phyloP scores from a whole-genome alignment of 1,139 yeast species.

The Williopsis jadinii region DNA sequence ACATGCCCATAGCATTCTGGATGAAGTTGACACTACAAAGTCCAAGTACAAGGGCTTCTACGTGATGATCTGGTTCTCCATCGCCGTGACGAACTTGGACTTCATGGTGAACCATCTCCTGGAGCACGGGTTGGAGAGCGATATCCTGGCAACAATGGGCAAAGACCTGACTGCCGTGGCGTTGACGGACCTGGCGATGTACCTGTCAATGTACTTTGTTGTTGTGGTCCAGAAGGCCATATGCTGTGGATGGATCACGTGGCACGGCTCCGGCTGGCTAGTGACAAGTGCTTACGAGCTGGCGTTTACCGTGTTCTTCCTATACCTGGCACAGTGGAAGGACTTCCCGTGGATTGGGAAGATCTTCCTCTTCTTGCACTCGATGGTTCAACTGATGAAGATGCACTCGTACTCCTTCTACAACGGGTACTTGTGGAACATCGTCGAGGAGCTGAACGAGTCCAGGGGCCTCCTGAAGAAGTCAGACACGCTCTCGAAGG shows the following conservation, averaged over 20 bases:
- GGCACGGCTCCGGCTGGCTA: slow-evolving; percentile 59
- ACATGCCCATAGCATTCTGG: slow-evolving; percentile 42
- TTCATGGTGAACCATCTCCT: slow-evolving; percentile 37
- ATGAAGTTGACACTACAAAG: slow-evolving; percentile 25
- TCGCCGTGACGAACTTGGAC: slow-evolving; percentile 45
- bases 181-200: slow-evolving; percentile 64
- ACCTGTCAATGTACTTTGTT: slow-evolving; percentile 50
- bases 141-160: slow-evolving; percentile 42
- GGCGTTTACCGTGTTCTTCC: slow-evolving; percentile 36
- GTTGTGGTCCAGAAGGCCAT: slow-evolving; percentile 48
- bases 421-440: slow-evolving; percentile 80
- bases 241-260: slow-evolving; percentile 35
- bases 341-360: slow-evolving; percentile 82
- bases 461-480: slow-evolving; percentile 31
- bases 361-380: slow-evolving; percentile 74
- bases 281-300: slow-evolving; percentile 53
- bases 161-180: slow-evolving; percentile 59
- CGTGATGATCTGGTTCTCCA: slow-evolving; percentile 61
- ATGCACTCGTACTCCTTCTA: slow-evolving; percentile 86
- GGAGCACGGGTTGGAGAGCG: slow-evolving; percentile 35
- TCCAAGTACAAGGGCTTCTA: slow-evolving; percentile 54
- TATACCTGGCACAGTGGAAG: slow-evolving; percentile 43
- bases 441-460: slow-evolving; percentile 46
- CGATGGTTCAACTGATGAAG: slow-evolving; percentile 85
- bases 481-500: slow-evolving; percentile 14